Base-by-base conservation (phyloP, 768 basidiomycete species). In the Leucosporidium yakuticum region DNA sequence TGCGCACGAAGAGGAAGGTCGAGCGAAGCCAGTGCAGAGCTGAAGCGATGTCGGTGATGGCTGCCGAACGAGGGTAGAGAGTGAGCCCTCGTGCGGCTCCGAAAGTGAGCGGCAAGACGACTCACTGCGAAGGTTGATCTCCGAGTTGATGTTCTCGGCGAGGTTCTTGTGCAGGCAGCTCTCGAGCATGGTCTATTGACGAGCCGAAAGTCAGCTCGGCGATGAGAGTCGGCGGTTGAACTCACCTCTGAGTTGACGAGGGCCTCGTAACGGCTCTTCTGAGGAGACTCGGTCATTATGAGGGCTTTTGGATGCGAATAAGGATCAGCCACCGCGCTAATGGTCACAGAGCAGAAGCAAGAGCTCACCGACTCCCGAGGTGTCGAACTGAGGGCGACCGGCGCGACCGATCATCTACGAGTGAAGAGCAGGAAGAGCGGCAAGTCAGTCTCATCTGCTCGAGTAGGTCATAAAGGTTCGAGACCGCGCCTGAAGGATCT, bases 61-160 rank as follows among this genome's bases (percentile, higher is more conserved):
- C 71, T 72, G 62, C 4, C 2, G 6, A 32, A 29, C n/a, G 17
- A 3, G 17, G 34, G 25, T n/a, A n/a, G n/a, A n/a, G n/a, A n/a
- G n/a, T n/a, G n/a, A n/a, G n/a, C n/a, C n/a, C n/a, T n/a, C n/a
- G n/a, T n/a, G n/a, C n/a, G n/a, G n/a, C n/a, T n/a, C n/a, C 50
- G 23, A 44, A 34, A 57, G 56, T 20, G 8, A 31, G 32, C 6
- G 21, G 5, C 9, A 32, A 9, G 29, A 48, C 14, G 47, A 48
- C 47, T 12, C 25, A 73, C 71, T 69, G 19, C 56, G 36, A 6
- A 97, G 82, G 0, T 88, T 88, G 63, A 97, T 88, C 79, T 99
- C 95, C 2, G 91, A 91, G 75, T 97, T 97, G 71, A 99, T 79
- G 77, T 97, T 93, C 77, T 98, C 95, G 4, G 86, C 80, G 9